Percentiles rank a stretch among this genome's conserved stretches.
These are phyloP conservation scores for Populus hybrid DNA, from an alignment of 441 rosid species.

Conservation along the genomic window DNA sequence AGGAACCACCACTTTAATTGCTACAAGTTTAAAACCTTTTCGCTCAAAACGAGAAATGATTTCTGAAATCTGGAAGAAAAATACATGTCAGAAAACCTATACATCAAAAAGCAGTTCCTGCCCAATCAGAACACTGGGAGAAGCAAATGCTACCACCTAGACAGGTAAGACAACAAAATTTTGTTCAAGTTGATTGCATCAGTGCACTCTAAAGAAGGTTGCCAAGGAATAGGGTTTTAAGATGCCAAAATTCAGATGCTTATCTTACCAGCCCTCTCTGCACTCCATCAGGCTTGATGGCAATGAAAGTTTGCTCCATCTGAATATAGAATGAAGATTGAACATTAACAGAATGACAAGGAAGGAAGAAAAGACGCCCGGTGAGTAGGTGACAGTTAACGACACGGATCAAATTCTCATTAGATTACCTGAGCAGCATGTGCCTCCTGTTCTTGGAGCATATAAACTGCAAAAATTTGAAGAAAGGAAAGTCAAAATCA, in stretches of 20 bases:
- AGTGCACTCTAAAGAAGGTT: background rate
- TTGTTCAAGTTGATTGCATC: conserved; percentile 11
- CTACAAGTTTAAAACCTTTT: conserved; percentile 95
- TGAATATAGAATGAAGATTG: conserved; percentile 26
- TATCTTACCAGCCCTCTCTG: conserved; percentile 85
- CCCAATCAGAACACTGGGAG: background rate
- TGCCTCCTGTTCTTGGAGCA: conserved; percentile 87
- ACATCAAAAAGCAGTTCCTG: background rate
- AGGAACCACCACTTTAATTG: conserved; percentile 71
- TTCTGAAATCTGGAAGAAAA: conserved; percentile 63
- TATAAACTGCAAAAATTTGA: conserved; percentile 44
- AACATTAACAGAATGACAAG: background rate
- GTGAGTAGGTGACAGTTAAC: background rate
- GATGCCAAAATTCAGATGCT: background rate
- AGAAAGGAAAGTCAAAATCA: conserved; percentile 1
- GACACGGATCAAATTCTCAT: conserved; percentile 1
- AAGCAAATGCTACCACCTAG: background rate
- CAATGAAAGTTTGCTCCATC: conserved; percentile 95
- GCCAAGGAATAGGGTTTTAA: background rate
- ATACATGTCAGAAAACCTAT: background rate
- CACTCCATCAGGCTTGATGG: conserved; percentile 98
- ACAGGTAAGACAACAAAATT: background rate
- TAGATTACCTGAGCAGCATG: conserved; percentile 81
- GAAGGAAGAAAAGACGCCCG: background rate
- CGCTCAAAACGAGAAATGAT: conserved; percentile 91